Percentiles rank a stretch among this genome's conserved stretches.
phyloP scores from a whole-genome alignment of 2,329 filamentous ascomycete species.

The Mariannaea sp. region DNA sequence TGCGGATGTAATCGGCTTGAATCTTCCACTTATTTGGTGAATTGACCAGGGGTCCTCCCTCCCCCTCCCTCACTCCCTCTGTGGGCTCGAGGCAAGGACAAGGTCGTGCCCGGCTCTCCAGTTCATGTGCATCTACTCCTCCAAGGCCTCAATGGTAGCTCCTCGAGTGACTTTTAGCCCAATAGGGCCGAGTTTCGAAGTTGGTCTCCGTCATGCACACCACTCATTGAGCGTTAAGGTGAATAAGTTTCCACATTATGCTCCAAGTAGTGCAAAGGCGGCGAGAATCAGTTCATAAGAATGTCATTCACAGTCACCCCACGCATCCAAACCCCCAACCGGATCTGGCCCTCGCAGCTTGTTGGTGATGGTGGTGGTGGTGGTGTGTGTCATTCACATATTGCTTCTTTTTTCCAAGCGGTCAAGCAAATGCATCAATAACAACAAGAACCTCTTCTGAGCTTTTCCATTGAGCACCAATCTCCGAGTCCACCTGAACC shows the following conservation, averaged over 20 bases:
- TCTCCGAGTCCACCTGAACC: no score
- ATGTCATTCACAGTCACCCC: not conserved
- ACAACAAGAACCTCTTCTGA: not conserved
- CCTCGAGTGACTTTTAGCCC: constrained; percentile 13
- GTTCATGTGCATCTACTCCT: constrained; percentile 15
- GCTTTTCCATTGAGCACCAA: constrained; percentile 1
- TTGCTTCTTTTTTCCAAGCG: constrained; percentile 8
- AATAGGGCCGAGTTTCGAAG: no score
- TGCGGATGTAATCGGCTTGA: constrained; percentile 1
- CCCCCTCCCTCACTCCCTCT: no score
- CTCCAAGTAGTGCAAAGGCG: not conserved
- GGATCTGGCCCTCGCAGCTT: not conserved
- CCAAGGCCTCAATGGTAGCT: no score
- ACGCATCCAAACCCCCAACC: not conserved
- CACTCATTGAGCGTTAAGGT: no score
- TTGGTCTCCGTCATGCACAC: no score
- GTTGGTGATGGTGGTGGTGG: no score
- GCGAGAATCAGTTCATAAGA: constrained; percentile 14
- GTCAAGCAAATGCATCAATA: not conserved
- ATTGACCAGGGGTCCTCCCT: no score
- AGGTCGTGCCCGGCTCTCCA: not conserved
- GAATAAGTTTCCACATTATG: not conserved
- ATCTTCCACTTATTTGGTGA: no score
- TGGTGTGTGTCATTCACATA: not conserved
- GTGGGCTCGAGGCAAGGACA: not conserved